Conservation (phyloP, 148 eudicot genomes). For the Rhododendron ferrugineum region DNA sequence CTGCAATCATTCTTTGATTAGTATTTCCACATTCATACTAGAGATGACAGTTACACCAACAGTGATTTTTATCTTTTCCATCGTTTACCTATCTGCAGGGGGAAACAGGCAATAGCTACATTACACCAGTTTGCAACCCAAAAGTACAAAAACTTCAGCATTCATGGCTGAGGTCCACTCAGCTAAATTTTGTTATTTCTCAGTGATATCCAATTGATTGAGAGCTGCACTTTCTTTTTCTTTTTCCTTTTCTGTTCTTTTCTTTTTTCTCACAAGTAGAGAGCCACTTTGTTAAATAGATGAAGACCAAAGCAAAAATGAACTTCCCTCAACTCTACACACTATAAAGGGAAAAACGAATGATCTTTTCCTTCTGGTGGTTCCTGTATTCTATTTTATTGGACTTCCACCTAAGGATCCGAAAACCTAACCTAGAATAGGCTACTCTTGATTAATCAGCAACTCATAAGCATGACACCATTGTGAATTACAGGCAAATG, state of each 20-base stretch:
- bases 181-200: not conserved
- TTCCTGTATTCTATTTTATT: not conserved
- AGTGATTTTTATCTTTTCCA: no score
- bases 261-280: not conserved
- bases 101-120: not conserved
- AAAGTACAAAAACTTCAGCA: not conserved
- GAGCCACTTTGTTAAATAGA: not conserved
- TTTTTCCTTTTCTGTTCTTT: no score
- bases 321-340: not conserved
- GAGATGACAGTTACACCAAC: not conserved
- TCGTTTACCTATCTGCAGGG: not conserved
- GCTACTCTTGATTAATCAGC: not conserved
- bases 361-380: not conserved
- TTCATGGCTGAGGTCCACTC: not conserved
- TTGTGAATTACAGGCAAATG: not conserved
- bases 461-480: slow-evolving; percentile 8
- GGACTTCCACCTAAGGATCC: not conserved
- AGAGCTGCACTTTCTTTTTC: not conserved
- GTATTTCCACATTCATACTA: no score
- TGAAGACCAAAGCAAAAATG: not conserved
- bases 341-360: not conserved
- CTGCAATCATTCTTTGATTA: not conserved
- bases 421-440: not conserved
- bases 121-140: not conserved
- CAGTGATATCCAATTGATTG: not conserved